Percentiles rank a stretch among this genome's conserved stretches.
Conservation (phyloP, 352 stramenopile genomes). For the Phytophthora tentaculata region DNA sequence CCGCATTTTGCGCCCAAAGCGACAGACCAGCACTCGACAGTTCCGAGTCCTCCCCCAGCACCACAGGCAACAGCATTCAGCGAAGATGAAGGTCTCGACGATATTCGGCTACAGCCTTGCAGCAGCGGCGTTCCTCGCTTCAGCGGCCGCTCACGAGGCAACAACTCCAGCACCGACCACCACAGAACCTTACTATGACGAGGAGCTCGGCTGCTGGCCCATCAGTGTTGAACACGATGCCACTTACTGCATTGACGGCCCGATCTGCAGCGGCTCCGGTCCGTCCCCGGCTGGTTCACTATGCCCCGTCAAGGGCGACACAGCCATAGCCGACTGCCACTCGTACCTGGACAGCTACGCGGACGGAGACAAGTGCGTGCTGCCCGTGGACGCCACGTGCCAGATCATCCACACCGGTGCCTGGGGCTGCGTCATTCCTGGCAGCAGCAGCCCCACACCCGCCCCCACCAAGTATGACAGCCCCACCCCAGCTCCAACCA, state of each 20-base stretch:
- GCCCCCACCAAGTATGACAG: constrained; percentile 32
- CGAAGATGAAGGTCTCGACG: constrained; percentile 38
- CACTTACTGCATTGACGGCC: constrained; percentile 57
- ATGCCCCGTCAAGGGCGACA: constrained; percentile 56
- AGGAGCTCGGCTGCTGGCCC: constrained; percentile 43
- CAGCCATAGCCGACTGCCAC: constrained; percentile 58
- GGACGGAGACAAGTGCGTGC: constrained; percentile 51
- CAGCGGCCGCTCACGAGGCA: constrained; percentile 14
- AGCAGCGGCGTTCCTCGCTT: constrained; percentile 13
- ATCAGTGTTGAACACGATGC: constrained; percentile 55
- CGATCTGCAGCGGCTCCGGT: constrained; percentile 50
- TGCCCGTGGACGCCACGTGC: constrained; percentile 60
- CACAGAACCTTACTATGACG: constrained; percentile 34
- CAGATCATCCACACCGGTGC: constrained; percentile 71
- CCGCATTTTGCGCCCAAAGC: constrained; percentile 26
- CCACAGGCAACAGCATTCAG: constrained; percentile 5
- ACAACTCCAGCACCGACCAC: constrained; percentile 14
- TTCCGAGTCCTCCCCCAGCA: constrained; percentile 26
- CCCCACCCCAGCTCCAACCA: constrained; percentile 41
- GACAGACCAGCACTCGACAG: constrained; percentile 28
- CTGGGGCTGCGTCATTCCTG: constrained; percentile 62
- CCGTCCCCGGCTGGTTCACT: constrained; percentile 31
- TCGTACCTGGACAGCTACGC: constrained; percentile 58
- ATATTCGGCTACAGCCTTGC: constrained; percentile 21
- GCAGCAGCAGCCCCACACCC: constrained; percentile 28